phyloP scores from a whole-genome alignment of 768 basidiomycete species.

The Lentinus brumalis region DNA sequence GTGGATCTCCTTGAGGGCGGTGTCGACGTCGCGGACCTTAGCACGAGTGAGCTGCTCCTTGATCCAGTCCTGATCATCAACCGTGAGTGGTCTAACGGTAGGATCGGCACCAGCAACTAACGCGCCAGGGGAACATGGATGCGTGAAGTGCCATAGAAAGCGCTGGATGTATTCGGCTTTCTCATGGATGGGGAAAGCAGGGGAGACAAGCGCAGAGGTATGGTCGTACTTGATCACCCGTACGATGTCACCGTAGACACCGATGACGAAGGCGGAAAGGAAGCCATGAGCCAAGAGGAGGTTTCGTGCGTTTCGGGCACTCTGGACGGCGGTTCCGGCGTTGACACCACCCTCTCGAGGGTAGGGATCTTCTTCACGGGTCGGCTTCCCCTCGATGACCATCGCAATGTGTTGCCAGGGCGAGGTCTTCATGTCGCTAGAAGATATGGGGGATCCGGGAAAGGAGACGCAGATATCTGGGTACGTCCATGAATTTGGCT shows the following conservation, averaged over 20 bases:
- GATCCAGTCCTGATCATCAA: not conserved
- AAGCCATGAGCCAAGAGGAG: slow-evolving; percentile 10
- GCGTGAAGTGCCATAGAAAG: slow-evolving; percentile 16
- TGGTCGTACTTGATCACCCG: slow-evolving; percentile 17
- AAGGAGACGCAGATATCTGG: not conserved
- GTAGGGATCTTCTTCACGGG: not conserved
- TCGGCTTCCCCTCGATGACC: not conserved
- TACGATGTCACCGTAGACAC: slow-evolving; percentile 12
- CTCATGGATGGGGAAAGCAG: not conserved
- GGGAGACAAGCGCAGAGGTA: slow-evolving; percentile 3
- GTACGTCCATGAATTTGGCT: not conserved
- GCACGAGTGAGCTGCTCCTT: not conserved
- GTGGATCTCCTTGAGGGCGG: not conserved
- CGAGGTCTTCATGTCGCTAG: not conserved
- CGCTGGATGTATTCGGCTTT: not conserved
- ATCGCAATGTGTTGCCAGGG: not conserved
- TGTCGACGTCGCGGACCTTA: not conserved
- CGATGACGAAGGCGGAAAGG: slow-evolving; percentile 12
- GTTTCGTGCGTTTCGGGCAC: slow-evolving; percentile 8
- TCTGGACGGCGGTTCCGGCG: not conserved
- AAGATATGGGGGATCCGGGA: not conserved
- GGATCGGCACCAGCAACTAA: slow-evolving; percentile 12
- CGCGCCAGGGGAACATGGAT: slow-evolving; percentile 1
- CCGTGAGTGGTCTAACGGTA: not conserved
- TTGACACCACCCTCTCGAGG: not conserved